Base-by-base conservation (phyloP, 495 filamentous ascomycete species). In the Penicillium salamii region DNA sequence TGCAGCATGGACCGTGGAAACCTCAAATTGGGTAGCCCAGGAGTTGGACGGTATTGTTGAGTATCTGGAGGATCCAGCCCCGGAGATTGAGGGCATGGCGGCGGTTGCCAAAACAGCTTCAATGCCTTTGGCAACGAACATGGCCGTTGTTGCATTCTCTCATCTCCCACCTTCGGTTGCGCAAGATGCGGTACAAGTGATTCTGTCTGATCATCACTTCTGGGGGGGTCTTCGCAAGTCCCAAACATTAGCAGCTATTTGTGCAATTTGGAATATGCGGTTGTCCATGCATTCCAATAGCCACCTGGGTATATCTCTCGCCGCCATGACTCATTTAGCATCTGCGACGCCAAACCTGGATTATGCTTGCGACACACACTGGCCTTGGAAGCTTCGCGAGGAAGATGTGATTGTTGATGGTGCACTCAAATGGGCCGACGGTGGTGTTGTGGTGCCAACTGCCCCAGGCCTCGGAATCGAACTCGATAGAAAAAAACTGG, bases 291-390 rank as follows among this genome's bases (percentile, higher is more conserved):
- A 44, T 20, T 44, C 41, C 4, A 44, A 44, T 17, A 44, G 41
- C 12, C 41, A 44, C 26, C n/a, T 44, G 14, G 24, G 41, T 11
- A 44, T 44, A 5, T 35, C 29, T 19, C 43, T 46, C 5, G 43
- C 43, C 24, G 43, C 43, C 3, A 46, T 46, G 43, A 46, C 43
- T 3, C 43, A 46, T 18, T 17, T 46, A n/a, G 43, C 43, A 20
- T 29, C 43, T 24, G 43, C 43, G 11, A 46, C 43, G 6, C 15
- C 43, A 6, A 46, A 46, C 14, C 45, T 48, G 8, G 33, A 38
- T 20, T 48, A 46, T 46, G 43, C 31, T 18, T 48, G 45, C 21
- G 45, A 48, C 24, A 48, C 33, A n/a, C 45, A 48, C 29, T 48
- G 45, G 45, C 45, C 45, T 26, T 38, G 45, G 45, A 48, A 48